Conservation (phyloP, 2,329 filamentous ascomycete genomes). For the Xylaria sp. region DNA sequence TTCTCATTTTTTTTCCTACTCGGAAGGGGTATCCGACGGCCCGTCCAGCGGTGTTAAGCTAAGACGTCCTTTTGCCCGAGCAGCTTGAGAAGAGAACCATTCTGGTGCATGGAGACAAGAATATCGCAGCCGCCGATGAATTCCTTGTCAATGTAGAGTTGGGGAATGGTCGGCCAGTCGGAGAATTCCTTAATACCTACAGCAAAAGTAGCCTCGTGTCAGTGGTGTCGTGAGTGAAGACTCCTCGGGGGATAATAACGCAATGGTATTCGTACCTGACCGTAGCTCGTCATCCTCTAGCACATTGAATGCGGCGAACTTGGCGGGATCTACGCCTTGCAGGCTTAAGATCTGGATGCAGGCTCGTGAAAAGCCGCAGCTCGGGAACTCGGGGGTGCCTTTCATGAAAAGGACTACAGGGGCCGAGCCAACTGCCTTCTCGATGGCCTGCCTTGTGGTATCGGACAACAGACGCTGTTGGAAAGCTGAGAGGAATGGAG, state of each 20-base stretch:
- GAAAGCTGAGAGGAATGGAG: slow-evolving; percentile 49
- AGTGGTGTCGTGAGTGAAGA: slow-evolving; percentile 11
- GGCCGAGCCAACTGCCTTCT: slow-evolving; percentile 86
- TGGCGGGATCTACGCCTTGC: slow-evolving; percentile 92
- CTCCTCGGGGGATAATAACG: background rate
- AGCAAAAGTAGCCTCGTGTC: slow-evolving; percentile 4
- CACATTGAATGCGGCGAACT: slow-evolving; percentile 99
- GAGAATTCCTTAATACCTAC: slow-evolving; percentile 98
- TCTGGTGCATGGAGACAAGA: slow-evolving; percentile 95
- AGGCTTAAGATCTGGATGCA: slow-evolving; percentile 94
- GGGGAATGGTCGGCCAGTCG: slow-evolving; percentile 98
- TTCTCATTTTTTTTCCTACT: slow-evolving; percentile 32
- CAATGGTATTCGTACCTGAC: slow-evolving; percentile 67
- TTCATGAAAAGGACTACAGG: slow-evolving; percentile 99
- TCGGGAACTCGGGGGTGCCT: slow-evolving; percentile 93
- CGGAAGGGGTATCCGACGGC: slow-evolving; percentile 44
- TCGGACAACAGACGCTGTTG: slow-evolving; percentile 79
- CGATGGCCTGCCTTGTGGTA: slow-evolving; percentile 83
- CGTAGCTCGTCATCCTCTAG: slow-evolving; percentile 90
- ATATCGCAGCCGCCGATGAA: slow-evolving; percentile 99
- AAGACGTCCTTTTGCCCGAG: slow-evolving; percentile 93
- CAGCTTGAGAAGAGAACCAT: slow-evolving; percentile 89
- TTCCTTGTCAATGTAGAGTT: slow-evolving; percentile 94
- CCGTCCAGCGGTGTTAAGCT: slow-evolving; percentile 72
- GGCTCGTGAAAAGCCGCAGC: slow-evolving; percentile 96